Conservation (phyloP, 2,329 filamentous ascomycete species). For the Exophiala xenobiotica region DNA sequence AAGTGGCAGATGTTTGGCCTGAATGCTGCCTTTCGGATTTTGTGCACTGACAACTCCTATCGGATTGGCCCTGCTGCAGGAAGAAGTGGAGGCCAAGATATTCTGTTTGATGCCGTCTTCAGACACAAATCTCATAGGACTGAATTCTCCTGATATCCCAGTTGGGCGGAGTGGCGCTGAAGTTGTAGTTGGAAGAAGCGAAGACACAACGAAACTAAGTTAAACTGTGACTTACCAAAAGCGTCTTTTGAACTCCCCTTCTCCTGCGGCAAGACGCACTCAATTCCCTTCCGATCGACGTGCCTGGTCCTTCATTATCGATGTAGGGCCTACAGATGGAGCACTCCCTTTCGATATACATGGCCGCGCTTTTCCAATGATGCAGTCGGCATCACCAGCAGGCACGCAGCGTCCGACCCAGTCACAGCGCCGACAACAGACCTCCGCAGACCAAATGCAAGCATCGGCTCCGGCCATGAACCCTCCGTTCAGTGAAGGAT, state of each 20-base stretch:
- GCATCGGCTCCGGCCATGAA: constrained; percentile 16
- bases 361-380: background rate
- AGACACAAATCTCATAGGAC: too few species aligned
- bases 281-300: background rate
- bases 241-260: background rate
- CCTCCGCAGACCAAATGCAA: constrained; percentile 12
- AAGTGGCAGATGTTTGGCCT: too few species aligned
- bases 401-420: constrained; percentile 18
- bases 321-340: background rate
- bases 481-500: constrained; percentile 11
- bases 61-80: too few species aligned
- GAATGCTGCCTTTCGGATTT: too few species aligned
- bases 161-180: too few species aligned
- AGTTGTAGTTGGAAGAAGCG: too few species aligned
- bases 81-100: too few species aligned
- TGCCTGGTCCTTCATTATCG: background rate
- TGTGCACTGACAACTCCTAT: too few species aligned
- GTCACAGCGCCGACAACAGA: constrained; percentile 19
- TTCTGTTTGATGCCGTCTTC: too few species aligned
- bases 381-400: constrained; percentile 14
- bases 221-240: background rate
- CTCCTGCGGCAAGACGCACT: background rate
- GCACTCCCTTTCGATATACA: background rate
- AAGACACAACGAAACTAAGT: too few species aligned
- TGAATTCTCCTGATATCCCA: too few species aligned